Evolutionary conservation across 352 stramenopile species (phyloP), one percentile per base, ranked within the genome.

Genomic region (Blastocystis sp.): DNA sequence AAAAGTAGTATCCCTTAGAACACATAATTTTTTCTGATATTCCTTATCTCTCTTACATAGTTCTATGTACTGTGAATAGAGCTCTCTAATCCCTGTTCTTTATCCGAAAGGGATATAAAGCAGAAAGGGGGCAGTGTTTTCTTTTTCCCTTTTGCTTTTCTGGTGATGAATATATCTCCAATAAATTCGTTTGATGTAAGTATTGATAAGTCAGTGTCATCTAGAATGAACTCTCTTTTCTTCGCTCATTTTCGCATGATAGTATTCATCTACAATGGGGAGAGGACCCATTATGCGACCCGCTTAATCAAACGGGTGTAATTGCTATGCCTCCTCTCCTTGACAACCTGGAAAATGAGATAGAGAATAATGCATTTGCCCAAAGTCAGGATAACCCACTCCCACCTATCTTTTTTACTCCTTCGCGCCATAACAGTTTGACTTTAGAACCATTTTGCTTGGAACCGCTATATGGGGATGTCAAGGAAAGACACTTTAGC

Each of bases 1-100:
- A 84, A 68, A 84, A 84, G 53, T 84, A 84, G 26, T 84, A 84
- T 15, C 73, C 73, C 5, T 41, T 39, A 29, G 73, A 84, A 64
- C 73, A 84, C 73, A 84, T 84, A 54, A 26, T 59, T 59, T 59
- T 59, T 59, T 59, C 20, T 59, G 20, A 59, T 3, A 2, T 59
- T 59, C 50, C 11, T n/a, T n/a, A 59, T 59, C 20, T 59, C 13
- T 59, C 11, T n/a, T 59, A 3, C 13, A n/a, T n/a, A 59, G 20
- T n/a, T n/a, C 20, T n/a, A 59, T n/a, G 13, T n/a, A 13, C 50
- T n/a, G 13, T 59, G 50, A n/a, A 13, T 2, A n/a, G 13, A 13
- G 50, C 50, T n/a, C 20, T 59, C 50, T 59, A n/a, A 13, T n/a
- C 20, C 50, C 50, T n/a, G 11, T n/a, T 59, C 13, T 59, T n/a